Conservation (phyloP, 2,329 filamentous ascomycete species). For the Chaetomium globosum region DNA sequence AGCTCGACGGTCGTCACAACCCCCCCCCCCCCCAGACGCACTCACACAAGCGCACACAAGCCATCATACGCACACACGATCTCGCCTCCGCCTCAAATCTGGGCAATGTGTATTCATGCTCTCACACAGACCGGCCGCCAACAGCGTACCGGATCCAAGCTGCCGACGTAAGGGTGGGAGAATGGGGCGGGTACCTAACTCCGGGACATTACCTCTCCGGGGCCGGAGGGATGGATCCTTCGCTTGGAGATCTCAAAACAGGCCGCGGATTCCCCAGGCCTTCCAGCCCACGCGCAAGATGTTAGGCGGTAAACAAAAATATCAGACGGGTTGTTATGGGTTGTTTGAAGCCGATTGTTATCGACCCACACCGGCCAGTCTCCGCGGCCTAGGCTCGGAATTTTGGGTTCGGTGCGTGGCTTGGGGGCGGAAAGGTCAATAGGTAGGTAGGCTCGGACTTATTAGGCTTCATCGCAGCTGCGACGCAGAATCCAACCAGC, state of each 20-base stretch:
- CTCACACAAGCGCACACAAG: neutral
- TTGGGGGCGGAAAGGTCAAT: neutral
- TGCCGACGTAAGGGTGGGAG: neutral
- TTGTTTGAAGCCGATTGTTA: constrained; percentile 7
- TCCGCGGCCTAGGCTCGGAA: neutral
- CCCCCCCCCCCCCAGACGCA: neutral
- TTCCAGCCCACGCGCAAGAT: neutral
- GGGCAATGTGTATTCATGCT: neutral
- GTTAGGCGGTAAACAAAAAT: constrained; percentile 1
- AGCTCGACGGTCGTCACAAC: neutral
- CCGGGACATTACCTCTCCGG: neutral
- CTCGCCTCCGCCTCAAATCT: neutral
- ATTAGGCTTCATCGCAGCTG: neutral
- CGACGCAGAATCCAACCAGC: neutral
- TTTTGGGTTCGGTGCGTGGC: neutral
- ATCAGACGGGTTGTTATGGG: neutral
- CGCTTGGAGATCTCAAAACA: neutral
- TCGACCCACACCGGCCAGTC: neutral
- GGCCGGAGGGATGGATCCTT: neutral
- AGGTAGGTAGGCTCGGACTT: neutral
- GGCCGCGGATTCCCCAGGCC: neutral
- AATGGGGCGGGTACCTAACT: too few species aligned
- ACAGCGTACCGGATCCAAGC: constrained; percentile 3
- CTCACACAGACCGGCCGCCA: neutral
- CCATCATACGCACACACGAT: neutral